Evolutionary conservation across 2,329 filamentous ascomycete species (phyloP), one percentile per base, ranked within the genome.

Genomic region (Nemania abortiva): DNA sequence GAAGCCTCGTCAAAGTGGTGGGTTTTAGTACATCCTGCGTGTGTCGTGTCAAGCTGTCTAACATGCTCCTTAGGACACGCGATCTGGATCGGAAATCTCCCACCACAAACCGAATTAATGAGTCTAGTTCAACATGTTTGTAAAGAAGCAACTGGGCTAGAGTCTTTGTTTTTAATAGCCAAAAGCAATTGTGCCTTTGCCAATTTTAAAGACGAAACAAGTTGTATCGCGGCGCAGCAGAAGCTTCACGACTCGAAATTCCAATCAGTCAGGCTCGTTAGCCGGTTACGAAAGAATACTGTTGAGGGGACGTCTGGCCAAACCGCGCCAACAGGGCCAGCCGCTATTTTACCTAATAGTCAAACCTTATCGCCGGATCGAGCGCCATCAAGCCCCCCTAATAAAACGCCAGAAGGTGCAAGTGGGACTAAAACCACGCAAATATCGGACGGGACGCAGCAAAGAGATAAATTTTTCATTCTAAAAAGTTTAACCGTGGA

Each of bases 171-270:
- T 74, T 83, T 98, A 42, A 98, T 98, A 49, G 95, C 95, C 0
- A 98, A 98, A 80, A 98, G 95, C 79, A 98, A 98, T 78, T 98
- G 95, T 77, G 95, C 95, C 0, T 98, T 98, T 82, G 94, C 97
- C 72, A 98, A 98, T 77, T 98, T 97, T 79, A 92, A 91, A 71
- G 92, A 93, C 59, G 94, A 97, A 75, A 82, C 85, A 2, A 89
- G 90, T 5, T 98, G 94, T 77, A 82, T 88, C 6, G 86, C 88
- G 9, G 95, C 95, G 0, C 93, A 97, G 83, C 87, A 90, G 54
- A 90, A 93, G 73, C 91, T 98, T 53, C 94, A 98, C 79, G 95
- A 98, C 76, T 97, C 94, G 1, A 91, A 91, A 65, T 98, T 98
- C 74, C 90, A 95, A 74, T 91, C 93, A 0, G 92, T 96, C 20